These are phyloP conservation scores for Leishmania turanica DNA, from an alignment of 208 protist genomes.

Conservation along the genomic window DNA sequence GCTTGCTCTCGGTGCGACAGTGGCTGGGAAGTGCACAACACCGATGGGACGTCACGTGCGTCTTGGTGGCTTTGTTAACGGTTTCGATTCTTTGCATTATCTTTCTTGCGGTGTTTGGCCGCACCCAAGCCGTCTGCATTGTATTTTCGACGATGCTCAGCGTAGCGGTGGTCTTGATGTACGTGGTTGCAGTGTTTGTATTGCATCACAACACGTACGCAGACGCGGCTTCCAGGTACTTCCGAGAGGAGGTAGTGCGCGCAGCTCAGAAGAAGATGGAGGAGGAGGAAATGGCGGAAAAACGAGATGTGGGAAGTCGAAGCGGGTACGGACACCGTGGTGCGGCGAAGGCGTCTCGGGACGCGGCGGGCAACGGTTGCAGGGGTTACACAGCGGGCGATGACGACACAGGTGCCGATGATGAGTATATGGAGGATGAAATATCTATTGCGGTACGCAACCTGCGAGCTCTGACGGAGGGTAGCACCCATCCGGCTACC, in stretches of 20 bases:
- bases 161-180: slow-evolving; percentile 33
- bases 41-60: slow-evolving; percentile 11
- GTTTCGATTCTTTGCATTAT: slow-evolving; percentile 45
- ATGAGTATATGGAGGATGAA: slow-evolving; percentile 23
- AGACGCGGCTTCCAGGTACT: slow-evolving; percentile 47
- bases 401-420: slow-evolving; percentile 6
- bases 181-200: slow-evolving; percentile 35
- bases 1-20: slow-evolving; percentile 41
- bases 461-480: slow-evolving; percentile 28
- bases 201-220: slow-evolving; percentile 70
- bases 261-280: slow-evolving; percentile 37
- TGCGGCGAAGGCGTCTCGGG: background rate
- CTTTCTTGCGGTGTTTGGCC: slow-evolving; percentile 42
- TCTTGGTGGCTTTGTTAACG: slow-evolving; percentile 13
- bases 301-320: background rate
- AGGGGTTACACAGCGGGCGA: background rate
- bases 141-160: slow-evolving; percentile 36
- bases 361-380: background rate
- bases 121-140: slow-evolving; percentile 27
- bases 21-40: slow-evolving; percentile 42
- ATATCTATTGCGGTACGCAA: slow-evolving; percentile 27
- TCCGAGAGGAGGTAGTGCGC: slow-evolving; percentile 44
- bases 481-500: slow-evolving; percentile 5
- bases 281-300: slow-evolving; percentile 29
- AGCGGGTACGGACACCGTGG: background rate